These are phyloP conservation scores for Jasminum sambac DNA, from an alignment of 257 asterid species.

Conservation along the genomic window DNA sequence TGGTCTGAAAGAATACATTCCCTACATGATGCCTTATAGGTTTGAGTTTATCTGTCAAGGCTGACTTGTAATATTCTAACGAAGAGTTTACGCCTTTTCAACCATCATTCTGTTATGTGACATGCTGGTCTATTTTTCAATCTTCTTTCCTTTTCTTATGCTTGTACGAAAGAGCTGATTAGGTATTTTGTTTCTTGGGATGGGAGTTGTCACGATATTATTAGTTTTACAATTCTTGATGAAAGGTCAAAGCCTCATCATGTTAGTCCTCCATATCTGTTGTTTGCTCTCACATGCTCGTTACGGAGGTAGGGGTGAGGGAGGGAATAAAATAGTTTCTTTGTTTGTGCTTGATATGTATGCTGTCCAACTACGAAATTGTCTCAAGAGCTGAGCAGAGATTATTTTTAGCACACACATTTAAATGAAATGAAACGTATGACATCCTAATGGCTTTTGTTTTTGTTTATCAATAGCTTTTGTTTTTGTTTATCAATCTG, in stretches of 20 bases:
- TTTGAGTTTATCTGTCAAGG: background rate
- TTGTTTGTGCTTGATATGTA: background rate
- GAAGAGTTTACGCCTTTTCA: background rate
- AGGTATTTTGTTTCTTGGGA: background rate
- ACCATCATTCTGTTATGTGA: background rate
- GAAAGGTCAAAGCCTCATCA: slow-evolving; percentile 1
- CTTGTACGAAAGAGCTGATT: background rate
- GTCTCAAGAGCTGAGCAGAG: background rate
- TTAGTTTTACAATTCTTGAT: background rate
- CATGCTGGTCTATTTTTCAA: background rate
- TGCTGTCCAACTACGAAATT: background rate
- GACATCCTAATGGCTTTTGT: slow-evolving; percentile 21
- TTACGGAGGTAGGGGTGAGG: background rate
- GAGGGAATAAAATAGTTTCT: background rate
- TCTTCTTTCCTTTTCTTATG: background rate
- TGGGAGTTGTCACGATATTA: background rate
- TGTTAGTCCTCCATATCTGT: background rate
- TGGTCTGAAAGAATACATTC: background rate
- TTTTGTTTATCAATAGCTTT: slow-evolving; percentile 25
- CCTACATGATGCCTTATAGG: background rate
- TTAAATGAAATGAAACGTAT: slow-evolving; percentile 1
- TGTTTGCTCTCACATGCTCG: background rate
- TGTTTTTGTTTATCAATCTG: slow-evolving; percentile 34
- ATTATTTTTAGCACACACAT: background rate
- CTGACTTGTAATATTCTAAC: background rate